Conservation (phyloP, 495 filamentous ascomycete genomes). For the Clavariopsis aquatica region DNA sequence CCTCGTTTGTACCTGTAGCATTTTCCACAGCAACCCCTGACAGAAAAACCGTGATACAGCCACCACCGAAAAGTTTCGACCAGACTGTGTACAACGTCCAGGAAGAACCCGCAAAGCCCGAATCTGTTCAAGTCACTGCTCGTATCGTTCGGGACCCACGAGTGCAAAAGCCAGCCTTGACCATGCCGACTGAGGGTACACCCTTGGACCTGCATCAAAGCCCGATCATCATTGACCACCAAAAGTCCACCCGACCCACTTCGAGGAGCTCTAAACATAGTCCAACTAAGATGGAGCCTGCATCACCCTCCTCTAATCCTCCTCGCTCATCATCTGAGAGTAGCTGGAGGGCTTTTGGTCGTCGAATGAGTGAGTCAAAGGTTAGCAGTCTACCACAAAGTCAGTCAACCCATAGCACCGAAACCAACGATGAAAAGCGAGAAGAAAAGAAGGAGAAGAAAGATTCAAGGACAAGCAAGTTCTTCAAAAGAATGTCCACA, state of each 20-base stretch:
- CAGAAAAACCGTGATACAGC: constrained; percentile 27
- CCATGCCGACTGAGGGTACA: constrained; percentile 50
- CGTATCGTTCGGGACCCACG: constrained; percentile 67
- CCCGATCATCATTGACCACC: constrained; percentile 69
- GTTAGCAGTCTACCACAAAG: constrained; percentile 48
- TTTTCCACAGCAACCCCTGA: constrained; percentile 30
- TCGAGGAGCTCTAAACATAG: constrained; percentile 23
- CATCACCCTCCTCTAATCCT: constrained; percentile 40
- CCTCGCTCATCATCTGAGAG: constrained; percentile 45
- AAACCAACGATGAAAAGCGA: constrained; percentile 43
- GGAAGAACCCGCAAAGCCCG: constrained; percentile 43
- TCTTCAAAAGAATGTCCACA: constrained; percentile 70
- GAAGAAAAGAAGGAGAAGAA: constrained; percentile 58
- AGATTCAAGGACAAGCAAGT: constrained; percentile 65
- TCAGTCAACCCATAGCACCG: constrained; percentile 48
- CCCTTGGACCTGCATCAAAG: constrained; percentile 68
- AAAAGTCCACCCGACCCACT: constrained; percentile 48
- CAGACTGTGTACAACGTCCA: constrained; percentile 33
- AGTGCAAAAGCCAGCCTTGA: constrained; percentile 39
- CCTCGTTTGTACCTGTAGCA: constrained; percentile 26
- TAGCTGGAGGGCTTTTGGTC: constrained; percentile 46
- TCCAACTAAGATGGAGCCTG: constrained; percentile 35
- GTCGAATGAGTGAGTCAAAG: constrained; percentile 45
- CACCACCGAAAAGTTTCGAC: constrained; percentile 14
- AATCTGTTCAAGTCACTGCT: constrained; percentile 79